These are phyloP conservation scores for Protomyces gravidus DNA, from an alignment of 1,139 yeast species.

Conservation along the genomic window DNA sequence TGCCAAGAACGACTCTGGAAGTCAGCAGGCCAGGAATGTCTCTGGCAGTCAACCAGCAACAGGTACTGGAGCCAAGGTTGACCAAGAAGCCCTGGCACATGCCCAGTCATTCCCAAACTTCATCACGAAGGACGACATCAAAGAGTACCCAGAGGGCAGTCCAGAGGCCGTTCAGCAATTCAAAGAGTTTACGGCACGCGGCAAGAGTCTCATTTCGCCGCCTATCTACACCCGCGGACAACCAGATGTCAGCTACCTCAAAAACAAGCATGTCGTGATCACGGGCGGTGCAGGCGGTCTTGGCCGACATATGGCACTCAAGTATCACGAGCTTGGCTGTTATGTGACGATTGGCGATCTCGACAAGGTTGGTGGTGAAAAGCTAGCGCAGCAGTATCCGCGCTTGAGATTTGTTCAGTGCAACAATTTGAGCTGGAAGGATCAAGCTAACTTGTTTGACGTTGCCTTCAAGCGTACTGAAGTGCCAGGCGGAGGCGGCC, in stretches of 20 bases:
- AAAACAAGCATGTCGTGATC: conserved; percentile 16
- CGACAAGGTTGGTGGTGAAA: conserved; percentile 13
- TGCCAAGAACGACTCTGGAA: no score
- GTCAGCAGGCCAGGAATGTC: not conserved
- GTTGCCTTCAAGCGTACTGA: conserved; percentile 15
- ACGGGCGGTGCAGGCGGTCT: conserved; percentile 28
- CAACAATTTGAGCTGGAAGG: conserved; percentile 20
- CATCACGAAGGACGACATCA: not conserved
- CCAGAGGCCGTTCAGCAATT: not conserved
- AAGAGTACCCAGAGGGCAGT: not conserved
- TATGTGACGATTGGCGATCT: conserved; percentile 25
- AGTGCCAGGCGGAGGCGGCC: not conserved
- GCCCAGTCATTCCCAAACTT: conserved; percentile 1
- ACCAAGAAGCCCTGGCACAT: not conserved
- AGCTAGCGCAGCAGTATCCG: conserved; percentile 5
- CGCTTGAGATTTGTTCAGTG: conserved; percentile 11
- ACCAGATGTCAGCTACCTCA: not conserved
- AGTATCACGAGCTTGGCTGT: conserved; percentile 14
- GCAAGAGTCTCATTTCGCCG: not conserved
- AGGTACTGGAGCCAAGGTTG: not conserved
- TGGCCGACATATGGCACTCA: conserved; percentile 18
- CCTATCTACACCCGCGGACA: not conserved
- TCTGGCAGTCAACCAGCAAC: not conserved
- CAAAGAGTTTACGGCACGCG: not conserved
- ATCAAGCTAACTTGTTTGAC: conserved; percentile 12